Conservation (phyloP, 176 grass and related monocot genomes). For the Cocos nucifera region DNA sequence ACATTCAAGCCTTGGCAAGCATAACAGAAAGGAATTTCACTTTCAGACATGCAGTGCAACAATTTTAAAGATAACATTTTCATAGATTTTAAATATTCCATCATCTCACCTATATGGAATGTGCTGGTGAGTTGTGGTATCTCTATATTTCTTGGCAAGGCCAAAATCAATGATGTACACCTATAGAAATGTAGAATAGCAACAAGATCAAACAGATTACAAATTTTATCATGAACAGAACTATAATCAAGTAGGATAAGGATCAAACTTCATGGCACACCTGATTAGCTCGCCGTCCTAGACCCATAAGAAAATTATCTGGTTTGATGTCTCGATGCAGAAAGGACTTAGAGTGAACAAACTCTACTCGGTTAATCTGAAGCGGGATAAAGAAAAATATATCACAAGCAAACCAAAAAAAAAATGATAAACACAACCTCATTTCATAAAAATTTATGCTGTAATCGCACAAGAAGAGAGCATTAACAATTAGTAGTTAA, state of each 20-base stretch:
- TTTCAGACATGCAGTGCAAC: no score
- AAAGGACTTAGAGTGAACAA: constrained; percentile 89
- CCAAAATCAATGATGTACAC: constrained; percentile 98
- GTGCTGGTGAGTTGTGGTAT: constrained; percentile 83
- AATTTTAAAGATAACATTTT: no score
- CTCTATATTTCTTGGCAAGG: constrained; percentile 91
- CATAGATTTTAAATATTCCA: no score
- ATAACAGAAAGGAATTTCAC: no score
- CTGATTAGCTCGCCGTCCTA: constrained; percentile 90
- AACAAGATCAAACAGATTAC: constrained; percentile 7
- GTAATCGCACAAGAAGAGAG: no score
- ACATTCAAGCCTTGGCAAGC: no score
- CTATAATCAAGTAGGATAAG: not conserved
- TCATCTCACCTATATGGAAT: constrained; percentile 72
- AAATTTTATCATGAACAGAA: not conserved
- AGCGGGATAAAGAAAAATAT: constrained; percentile 4
- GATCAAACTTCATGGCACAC: constrained; percentile 15
- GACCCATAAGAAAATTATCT: constrained; percentile 98
- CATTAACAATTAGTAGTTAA: no score
- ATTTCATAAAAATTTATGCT: no score
- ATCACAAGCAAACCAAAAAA: constrained; percentile 8
- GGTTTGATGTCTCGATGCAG: constrained; percentile 96
- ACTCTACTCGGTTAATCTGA: constrained; percentile 93
- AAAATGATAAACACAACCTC: not conserved
- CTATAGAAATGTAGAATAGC: constrained; percentile 20